Evolutionary conservation across 2,329 filamentous ascomycete species (phyloP).

Genomic region (Ceratocystis cacaofunesta): DNA sequence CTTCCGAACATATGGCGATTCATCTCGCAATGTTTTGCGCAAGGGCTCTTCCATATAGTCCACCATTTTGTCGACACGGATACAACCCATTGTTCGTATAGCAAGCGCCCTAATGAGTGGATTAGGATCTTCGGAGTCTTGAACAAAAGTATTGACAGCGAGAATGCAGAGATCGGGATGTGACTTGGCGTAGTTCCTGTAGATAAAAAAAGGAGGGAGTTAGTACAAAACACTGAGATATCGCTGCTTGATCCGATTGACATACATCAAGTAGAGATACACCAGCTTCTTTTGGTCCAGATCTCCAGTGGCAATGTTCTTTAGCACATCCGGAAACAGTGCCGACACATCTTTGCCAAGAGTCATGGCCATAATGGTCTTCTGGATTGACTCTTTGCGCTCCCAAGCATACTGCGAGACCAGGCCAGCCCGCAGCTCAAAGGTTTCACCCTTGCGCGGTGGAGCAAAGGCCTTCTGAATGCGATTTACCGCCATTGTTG

Average conservation of each 20-base stretch:
- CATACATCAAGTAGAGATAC: slow-evolving; percentile 91
- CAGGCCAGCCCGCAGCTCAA: slow-evolving; percentile 85
- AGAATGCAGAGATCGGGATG: slow-evolving; percentile 97
- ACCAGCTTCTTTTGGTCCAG: slow-evolving; percentile 99
- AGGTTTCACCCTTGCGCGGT: slow-evolving; percentile 94
- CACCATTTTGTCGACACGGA: slow-evolving; percentile 97
- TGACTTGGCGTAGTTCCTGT: slow-evolving; percentile 97
- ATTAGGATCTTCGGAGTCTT: slow-evolving; percentile 97
- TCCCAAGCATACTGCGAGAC: slow-evolving; percentile 99
- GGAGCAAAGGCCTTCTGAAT: slow-evolving; percentile 86
- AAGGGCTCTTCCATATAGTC: slow-evolving; percentile 99
- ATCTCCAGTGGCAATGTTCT: slow-evolving; percentile 92
- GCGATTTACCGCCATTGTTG: slow-evolving; percentile 78
- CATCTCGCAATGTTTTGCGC: slow-evolving; percentile 87
- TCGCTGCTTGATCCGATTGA: slow-evolving; percentile 10
- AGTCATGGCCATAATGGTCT: slow-evolving; percentile 99
- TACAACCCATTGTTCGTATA: slow-evolving; percentile 96
- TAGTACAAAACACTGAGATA: neutral
- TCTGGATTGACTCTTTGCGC: slow-evolving; percentile 96
- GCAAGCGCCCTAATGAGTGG: slow-evolving; percentile 87
- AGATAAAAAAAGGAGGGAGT: neutral
- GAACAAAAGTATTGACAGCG: slow-evolving; percentile 96
- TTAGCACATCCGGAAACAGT: slow-evolving; percentile 90
- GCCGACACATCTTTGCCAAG: slow-evolving; percentile 96
- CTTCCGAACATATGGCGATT: slow-evolving; percentile 96